Percentiles rank a stretch among this genome's conserved stretches.
Evolutionary conservation across 139 green algal species (phyloP).

Genomic region (Coelastrella sp.): DNA sequence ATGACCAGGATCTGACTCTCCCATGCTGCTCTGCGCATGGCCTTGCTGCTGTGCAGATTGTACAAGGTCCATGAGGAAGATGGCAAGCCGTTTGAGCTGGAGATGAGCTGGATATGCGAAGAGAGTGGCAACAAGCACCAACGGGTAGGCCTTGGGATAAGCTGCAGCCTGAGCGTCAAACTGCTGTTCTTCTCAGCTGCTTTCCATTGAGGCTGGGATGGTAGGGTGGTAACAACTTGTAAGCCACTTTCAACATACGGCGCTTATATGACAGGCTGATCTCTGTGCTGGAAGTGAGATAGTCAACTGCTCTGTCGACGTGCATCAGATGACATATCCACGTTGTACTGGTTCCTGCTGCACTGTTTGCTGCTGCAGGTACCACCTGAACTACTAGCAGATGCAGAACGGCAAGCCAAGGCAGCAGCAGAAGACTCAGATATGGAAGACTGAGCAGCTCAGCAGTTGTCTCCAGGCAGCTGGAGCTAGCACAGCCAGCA

Average conservation of each 20-base stretch:
- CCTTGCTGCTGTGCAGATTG: constrained; percentile 62
- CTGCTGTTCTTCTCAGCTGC: neutral
- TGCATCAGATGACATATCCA: too few species aligned
- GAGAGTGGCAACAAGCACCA: constrained; percentile 83
- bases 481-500: neutral
- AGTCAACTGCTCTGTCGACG: neutral
- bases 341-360: neutral
- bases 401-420: constrained; percentile 85
- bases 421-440: constrained; percentile 86
- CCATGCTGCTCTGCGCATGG: neutral
- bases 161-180: neutral
- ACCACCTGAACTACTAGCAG: constrained; percentile 76
- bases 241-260: too few species aligned
- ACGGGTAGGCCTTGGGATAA: constrained; percentile 61
- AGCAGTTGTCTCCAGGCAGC: neutral
- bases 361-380: constrained; percentile 70
- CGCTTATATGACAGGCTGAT: too few species aligned
- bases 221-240: neutral
- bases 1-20: neutral
- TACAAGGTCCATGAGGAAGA: constrained; percentile 96
- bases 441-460: constrained; percentile 79
- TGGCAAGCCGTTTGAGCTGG: constrained; percentile 98
- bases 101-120: constrained; percentile 97
- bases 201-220: neutral
- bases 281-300: neutral